Conservation (phyloP, 306 rosid genomes). For the Lithocarpus polystachyus region DNA sequence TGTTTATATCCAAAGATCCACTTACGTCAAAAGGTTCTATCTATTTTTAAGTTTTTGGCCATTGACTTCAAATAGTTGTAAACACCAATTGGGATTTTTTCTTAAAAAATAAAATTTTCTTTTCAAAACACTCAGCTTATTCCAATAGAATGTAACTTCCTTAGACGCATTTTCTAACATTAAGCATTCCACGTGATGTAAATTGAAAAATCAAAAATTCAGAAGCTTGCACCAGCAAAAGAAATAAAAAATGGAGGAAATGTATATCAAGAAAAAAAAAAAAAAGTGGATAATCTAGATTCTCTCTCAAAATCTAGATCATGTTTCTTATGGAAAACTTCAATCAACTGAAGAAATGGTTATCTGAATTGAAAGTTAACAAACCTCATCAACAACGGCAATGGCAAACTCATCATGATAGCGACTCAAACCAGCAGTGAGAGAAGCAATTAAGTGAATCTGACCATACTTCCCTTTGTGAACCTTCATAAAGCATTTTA, state of each 20-base stretch:
- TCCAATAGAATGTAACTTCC: background rate
- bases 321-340: slow-evolving; percentile 8
- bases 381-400: slow-evolving; percentile 96
- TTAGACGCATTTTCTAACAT: background rate
- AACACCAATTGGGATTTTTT: background rate
- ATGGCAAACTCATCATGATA: slow-evolving; percentile 95
- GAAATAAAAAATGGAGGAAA: background rate
- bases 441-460: slow-evolving; percentile 93
- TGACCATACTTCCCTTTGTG: slow-evolving; percentile 98
- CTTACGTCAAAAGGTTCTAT: background rate
- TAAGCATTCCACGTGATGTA: background rate
- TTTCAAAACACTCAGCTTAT: background rate
- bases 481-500: slow-evolving; percentile 98
- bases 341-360: slow-evolving; percentile 13
- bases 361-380: slow-evolving; percentile 13
- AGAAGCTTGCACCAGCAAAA: background rate
- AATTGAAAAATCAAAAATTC: background rate
- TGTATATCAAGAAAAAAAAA: background rate
- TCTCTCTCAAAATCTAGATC: slow-evolving; percentile 23
- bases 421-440: slow-evolving; percentile 96
- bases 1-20: background rate
- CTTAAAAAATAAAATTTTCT: background rate
- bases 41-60: background rate
- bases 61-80: background rate
- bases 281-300: background rate